A percentile compares a stretch with the other conserved stretches of the same genome.
These are phyloP conservation scores for Diplocarpon mali DNA, from an alignment of 2,329 filamentous ascomycete species.

Conservation along the genomic window DNA sequence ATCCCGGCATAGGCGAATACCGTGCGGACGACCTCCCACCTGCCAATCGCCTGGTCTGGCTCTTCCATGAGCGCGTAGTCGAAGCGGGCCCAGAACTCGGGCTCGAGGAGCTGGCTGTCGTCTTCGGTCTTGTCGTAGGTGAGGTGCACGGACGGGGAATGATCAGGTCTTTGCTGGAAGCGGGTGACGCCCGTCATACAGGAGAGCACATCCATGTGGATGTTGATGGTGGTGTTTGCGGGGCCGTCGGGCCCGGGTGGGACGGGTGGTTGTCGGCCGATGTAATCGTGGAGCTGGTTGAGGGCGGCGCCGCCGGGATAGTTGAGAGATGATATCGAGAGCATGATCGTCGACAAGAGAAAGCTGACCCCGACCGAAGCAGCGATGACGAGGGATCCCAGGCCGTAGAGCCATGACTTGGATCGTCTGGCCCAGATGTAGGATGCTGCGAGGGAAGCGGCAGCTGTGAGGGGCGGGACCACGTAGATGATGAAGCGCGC, in stretches of 20 bases:
- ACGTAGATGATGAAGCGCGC: conserved; percentile 89
- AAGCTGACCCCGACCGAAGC: conserved; percentile 51
- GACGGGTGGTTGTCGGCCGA: conserved; percentile 14
- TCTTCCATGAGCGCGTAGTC: conserved; percentile 52
- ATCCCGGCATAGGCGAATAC: conserved; percentile 48
- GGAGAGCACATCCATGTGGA: conserved; percentile 54
- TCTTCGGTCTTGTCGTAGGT: conserved; percentile 55
- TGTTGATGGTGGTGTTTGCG: conserved; percentile 29
- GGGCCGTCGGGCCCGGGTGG: conserved; percentile 17
- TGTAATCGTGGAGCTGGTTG: conserved; percentile 35
- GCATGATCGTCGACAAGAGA: conserved; percentile 50
- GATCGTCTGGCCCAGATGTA: conserved; percentile 55
- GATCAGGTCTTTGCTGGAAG: conserved; percentile 37
- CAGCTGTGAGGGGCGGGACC: conserved; percentile 68
- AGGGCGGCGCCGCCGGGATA: conserved; percentile 87
- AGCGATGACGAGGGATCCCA: conserved; percentile 44
- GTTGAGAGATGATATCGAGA: conserved; percentile 76
- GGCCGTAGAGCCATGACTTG: conserved; percentile 46
- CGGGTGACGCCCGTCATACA: conserved; percentile 64
- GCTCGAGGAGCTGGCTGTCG: conserved; percentile 31
- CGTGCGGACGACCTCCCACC: conserved; percentile 46
- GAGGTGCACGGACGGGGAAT: conserved; percentile 9
- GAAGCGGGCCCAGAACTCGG: conserved; percentile 50
- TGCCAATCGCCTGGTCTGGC: conserved; percentile 34
- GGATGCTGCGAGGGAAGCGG: conserved; percentile 62